Evolutionary conservation across 2,329 filamentous ascomycete species (phyloP).

Genomic region (Fusarium tanahbumbuense): DNA sequence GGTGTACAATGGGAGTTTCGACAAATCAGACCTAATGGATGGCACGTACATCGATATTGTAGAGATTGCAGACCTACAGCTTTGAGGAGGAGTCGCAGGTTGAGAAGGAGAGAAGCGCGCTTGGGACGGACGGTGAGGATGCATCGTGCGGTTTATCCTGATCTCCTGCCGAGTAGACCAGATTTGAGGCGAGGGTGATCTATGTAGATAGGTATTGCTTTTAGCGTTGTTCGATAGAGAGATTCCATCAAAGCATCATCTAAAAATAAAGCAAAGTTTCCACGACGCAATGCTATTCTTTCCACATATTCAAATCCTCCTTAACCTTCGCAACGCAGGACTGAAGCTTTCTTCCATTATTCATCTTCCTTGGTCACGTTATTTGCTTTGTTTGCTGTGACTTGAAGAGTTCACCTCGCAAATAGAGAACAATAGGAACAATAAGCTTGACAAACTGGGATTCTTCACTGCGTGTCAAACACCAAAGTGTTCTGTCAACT

Average conservation of each 20-base stretch:
- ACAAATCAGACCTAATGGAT: conserved; percentile 2
- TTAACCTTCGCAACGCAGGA: background rate
- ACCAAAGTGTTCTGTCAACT: background rate
- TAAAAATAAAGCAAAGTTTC: background rate
- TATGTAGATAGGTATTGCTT: background rate
- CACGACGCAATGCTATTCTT: background rate
- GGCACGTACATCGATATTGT: conserved; percentile 22
- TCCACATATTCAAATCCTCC: background rate
- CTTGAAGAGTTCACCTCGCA: background rate
- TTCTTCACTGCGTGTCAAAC: background rate
- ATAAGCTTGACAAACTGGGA: background rate
- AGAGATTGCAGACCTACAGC: conserved; percentile 5
- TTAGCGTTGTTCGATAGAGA: background rate
- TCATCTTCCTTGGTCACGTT: background rate
- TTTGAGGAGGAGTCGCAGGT: background rate
- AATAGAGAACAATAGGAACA: background rate
- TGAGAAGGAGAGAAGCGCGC: conserved; percentile 1
- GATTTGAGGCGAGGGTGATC: background rate
- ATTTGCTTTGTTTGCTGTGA: background rate
- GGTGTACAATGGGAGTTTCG: conserved; percentile 4
- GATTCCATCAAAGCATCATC: background rate
- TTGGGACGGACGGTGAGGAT: background rate
- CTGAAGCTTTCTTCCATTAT: background rate
- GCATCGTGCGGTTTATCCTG: background rate
- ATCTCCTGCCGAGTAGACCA: background rate